Base-by-base conservation (phyloP, 257 asterid species). In the Apocynum venetum region DNA sequence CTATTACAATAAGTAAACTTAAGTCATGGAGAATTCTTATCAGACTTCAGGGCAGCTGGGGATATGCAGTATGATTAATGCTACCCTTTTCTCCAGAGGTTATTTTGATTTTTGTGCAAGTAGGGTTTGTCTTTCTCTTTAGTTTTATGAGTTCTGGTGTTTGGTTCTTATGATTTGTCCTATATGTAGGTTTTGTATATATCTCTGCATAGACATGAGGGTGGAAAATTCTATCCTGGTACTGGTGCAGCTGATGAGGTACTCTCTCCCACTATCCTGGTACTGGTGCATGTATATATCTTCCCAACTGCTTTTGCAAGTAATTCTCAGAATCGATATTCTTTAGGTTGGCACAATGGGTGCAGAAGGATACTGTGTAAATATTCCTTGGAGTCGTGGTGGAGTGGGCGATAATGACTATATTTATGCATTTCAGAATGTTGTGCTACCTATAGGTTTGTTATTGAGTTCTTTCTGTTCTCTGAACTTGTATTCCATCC, bases 321-420 rank as follows among this genome's bases (percentile, higher is more conserved):
- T 71, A n/a, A 79, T 15, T 49, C 60, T 78, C 15, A 76, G 12
- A 44, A 40, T 20, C 13, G 13, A 41, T 69, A 3, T 80, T 72
- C 82, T 85, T 66, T 90, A 96, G 99, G 92, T 93, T 84, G 99
- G 99, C 82, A 78, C 86, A 49, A 89, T 87, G 91, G 97, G 92
- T 60, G 99, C 98, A 5, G 95, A 93, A 88, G 99, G 99, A 80
- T 93, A 86, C 80, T 93, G 99, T 85, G 97, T 96, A 56, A 96
- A 96, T 87, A 80, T 93, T 83, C 99, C 98, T 70, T 93, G 99
- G 99, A 88, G 93, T 78, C 80, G 92, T 51, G 96, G 96, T 70
- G 99, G 99, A 83, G 97, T 96, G 85, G 97, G 98, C 35, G 98
- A 96, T 87, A 90, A 89, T 81, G 99, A 96, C 87, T 96, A 96